These are phyloP conservation scores for Neonectria faginata DNA, from an alignment of 2,329 filamentous ascomycete genomes.

Conservation along the genomic window DNA sequence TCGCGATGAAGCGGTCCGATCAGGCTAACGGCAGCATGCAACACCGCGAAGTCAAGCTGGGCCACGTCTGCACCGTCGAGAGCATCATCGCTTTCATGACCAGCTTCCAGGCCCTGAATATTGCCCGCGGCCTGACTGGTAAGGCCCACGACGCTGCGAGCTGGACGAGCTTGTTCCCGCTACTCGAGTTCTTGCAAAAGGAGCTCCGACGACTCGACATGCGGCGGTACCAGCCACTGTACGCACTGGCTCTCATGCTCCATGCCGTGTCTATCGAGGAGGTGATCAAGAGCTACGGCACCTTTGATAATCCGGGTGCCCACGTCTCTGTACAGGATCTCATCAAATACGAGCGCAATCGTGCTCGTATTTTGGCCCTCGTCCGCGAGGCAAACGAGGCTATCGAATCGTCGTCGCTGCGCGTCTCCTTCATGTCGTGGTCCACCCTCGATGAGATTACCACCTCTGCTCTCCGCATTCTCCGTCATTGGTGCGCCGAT, in stretches of 20 bases:
- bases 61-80: constrained; percentile 59
- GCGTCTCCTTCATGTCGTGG: constrained; percentile 55
- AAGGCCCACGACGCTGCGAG: constrained; percentile 54
- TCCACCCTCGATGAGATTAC: constrained; percentile 59
- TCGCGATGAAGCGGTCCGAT: constrained; percentile 50
- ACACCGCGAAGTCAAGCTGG: constrained; percentile 52
- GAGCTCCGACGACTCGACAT: constrained; percentile 52
- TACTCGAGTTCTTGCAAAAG: constrained; percentile 55
- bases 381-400: constrained; percentile 49
- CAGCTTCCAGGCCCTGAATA: constrained; percentile 63
- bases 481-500: constrained; percentile 58
- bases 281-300: constrained; percentile 53
- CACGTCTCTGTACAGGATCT: constrained; percentile 38
- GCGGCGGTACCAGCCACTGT: constrained; percentile 54
- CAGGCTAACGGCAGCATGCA: constrained; percentile 42
- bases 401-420: constrained; percentile 47
- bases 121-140: constrained; percentile 57
- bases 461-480: constrained; percentile 52
- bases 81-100: constrained; percentile 66
- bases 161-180: constrained; percentile 60
- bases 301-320: constrained; percentile 33
- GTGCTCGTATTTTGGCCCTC: constrained; percentile 44
- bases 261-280: constrained; percentile 60
- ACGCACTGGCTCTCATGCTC: constrained; percentile 57
- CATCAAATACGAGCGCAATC: constrained; percentile 44